A percentile compares a stretch with the other conserved stretches of the same genome.
phyloP scores from a whole-genome alignment of 2,329 filamentous ascomycete genomes.

The Epichloe bromicola region DNA sequence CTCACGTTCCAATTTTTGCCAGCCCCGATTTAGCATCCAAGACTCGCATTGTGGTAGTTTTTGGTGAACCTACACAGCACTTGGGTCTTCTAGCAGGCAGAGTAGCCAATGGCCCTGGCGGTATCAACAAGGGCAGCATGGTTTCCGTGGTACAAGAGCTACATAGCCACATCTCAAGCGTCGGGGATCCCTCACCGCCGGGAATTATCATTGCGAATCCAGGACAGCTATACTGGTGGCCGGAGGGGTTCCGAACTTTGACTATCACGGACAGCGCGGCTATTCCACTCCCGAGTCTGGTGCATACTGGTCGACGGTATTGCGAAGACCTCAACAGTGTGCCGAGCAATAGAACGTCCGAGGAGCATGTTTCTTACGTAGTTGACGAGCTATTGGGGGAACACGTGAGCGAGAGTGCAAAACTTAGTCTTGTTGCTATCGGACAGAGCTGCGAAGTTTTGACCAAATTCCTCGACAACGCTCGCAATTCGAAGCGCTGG shows the following conservation, averaged over 20 bases:
- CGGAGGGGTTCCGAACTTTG: slow-evolving; percentile 46
- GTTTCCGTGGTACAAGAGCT: slow-evolving; percentile 46
- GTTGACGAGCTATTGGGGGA: slow-evolving; percentile 49
- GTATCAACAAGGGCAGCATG: slow-evolving; percentile 58
- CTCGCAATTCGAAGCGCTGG: slow-evolving; percentile 37
- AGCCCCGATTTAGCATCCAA: not conserved
- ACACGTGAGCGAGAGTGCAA: slow-evolving; percentile 33
- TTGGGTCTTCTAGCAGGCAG: slow-evolving; percentile 65
- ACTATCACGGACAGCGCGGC: slow-evolving; percentile 42
- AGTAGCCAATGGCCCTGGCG: slow-evolving; percentile 46
- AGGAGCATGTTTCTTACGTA: slow-evolving; percentile 52
- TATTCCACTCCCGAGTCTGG: slow-evolving; percentile 49
- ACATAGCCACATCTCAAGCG: slow-evolving; percentile 20
- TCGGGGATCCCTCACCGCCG: slow-evolving; percentile 24
- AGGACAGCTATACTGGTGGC: slow-evolving; percentile 67
- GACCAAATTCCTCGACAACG: slow-evolving; percentile 42
- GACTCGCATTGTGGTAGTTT: slow-evolving; percentile 51
- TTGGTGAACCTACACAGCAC: slow-evolving; percentile 60
- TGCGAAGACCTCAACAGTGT: slow-evolving; percentile 47
- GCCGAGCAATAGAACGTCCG: slow-evolving; percentile 40
- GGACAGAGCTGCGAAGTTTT: slow-evolving; percentile 51
- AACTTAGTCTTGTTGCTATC: slow-evolving; percentile 58
- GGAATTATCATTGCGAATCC: slow-evolving; percentile 66
- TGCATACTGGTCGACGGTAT: slow-evolving; percentile 41
- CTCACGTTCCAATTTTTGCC: slow-evolving; percentile 55